Percentiles rank a stretch among this genome's conserved stretches.
Evolutionary conservation across 2,329 filamentous ascomycete genomes (phyloP).

Genomic region (Monilinia vaccinii-corymbosi): DNA sequence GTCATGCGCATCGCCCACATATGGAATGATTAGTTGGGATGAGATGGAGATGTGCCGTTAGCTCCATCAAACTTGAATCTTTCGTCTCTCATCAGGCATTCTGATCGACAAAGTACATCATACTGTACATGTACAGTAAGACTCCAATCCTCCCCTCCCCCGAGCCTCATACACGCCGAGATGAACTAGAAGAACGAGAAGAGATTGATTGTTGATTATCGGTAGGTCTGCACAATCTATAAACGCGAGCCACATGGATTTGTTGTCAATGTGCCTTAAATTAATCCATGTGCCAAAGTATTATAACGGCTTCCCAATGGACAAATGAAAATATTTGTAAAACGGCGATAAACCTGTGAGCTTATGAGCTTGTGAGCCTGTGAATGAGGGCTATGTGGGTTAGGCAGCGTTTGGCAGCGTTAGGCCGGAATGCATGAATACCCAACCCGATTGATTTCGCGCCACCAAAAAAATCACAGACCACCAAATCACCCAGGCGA

Average conservation of each 20-base stretch:
- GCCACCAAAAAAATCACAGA: constrained; percentile 7
- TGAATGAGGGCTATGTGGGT: constrained; percentile 3
- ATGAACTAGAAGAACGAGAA: constrained; percentile 1
- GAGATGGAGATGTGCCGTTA: constrained; percentile 1
- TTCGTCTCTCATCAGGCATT: not conserved
- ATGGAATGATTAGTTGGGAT: not conserved
- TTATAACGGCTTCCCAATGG: constrained; percentile 14
- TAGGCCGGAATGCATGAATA: constrained; percentile 37
- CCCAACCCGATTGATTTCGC: constrained; percentile 32
- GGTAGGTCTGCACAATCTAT: constrained; percentile 5
- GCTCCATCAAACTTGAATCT: not conserved
- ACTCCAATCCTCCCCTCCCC: not conserved
- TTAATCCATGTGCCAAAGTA: constrained; percentile 4
- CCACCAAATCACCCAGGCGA: constrained; percentile 1
- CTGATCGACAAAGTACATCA: constrained; percentile 5
- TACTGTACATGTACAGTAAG: constrained; percentile 3
- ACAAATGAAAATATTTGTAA: constrained; percentile 3
- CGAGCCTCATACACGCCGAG: not conserved
- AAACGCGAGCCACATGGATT: constrained; percentile 17
- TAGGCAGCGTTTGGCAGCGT: constrained; percentile 5
- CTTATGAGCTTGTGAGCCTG: not conserved
- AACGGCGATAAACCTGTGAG: not conserved
- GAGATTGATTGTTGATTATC: not conserved
- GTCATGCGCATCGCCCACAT: constrained; percentile 4
- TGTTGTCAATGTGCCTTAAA: constrained; percentile 11